Evolutionary conservation across 345 rosid species (phyloP).

Genomic region (Lepidium didymum): DNA sequence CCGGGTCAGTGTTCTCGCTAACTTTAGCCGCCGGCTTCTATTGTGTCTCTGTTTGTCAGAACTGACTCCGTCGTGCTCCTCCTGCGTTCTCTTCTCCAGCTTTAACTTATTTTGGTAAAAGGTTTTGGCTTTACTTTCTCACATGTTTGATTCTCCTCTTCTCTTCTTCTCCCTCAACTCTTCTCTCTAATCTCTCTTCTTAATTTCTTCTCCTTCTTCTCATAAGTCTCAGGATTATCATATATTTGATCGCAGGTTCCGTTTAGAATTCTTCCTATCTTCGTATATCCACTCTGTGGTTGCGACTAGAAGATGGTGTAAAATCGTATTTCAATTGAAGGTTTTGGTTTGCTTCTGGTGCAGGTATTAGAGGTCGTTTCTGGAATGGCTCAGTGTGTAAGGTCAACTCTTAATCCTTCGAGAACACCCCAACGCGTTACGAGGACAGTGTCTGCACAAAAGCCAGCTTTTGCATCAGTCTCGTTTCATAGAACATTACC

Average conservation of each 20-base stretch:
- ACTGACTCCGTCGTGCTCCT: background rate
- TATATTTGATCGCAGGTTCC: background rate
- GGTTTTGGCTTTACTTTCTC: background rate
- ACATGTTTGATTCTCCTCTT: background rate
- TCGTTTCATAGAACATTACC: constrained; percentile 23
- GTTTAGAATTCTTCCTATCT: background rate
- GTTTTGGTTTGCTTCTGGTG: background rate
- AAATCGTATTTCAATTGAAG: background rate
- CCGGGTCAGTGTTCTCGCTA: background rate
- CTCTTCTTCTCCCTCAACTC: too few relatives aligned
- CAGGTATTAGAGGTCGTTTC: background rate
- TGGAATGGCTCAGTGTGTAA: constrained; percentile 42
- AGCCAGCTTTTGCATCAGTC: constrained; percentile 22
- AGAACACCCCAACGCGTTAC: constrained; percentile 23
- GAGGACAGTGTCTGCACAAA: constrained; percentile 2
- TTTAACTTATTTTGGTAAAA: background rate
- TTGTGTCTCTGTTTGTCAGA: background rate
- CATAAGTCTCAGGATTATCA: too few relatives aligned
- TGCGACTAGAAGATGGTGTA: background rate
- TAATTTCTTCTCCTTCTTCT: too few relatives aligned
- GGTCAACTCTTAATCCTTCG: constrained; percentile 35
- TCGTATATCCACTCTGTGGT: background rate
- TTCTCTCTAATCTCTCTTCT: too few relatives aligned
- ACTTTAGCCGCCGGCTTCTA: constrained; percentile 17
- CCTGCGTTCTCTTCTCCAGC: background rate